These are phyloP conservation scores for Cutaneotrichosporon sp. DNA, from an alignment of 1,284 basidiomycete species.

Conservation along the genomic window DNA sequence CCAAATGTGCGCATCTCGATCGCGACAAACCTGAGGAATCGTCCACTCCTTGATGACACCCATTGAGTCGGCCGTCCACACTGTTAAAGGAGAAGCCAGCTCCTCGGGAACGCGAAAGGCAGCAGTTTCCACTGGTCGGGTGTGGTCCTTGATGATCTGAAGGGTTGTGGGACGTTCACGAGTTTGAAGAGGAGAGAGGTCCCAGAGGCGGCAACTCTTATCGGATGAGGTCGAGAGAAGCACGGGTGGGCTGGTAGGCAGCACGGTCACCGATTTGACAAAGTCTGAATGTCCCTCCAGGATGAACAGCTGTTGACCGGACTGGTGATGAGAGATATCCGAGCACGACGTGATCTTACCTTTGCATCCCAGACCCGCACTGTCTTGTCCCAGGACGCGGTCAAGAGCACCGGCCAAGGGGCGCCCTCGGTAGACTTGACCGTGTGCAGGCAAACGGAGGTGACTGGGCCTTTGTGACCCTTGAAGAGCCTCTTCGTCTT, in stretches of 20 bases:
- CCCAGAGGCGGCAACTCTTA: constrained; percentile 86
- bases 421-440: constrained; percentile 15
- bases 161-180: constrained; percentile 64
- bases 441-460: constrained; percentile 65
- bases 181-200: constrained; percentile 50
- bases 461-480: constrained; percentile 84
- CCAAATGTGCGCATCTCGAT: background rate
- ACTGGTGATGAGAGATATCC: constrained; percentile 55
- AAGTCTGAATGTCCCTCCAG: constrained; percentile 82
- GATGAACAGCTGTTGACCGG: constrained; percentile 65
- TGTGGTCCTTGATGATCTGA: constrained; percentile 38
- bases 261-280: constrained; percentile 72
- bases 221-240: constrained; percentile 88
- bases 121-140: constrained; percentile 34
- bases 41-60: constrained; percentile 65
- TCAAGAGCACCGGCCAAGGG: constrained; percentile 59
- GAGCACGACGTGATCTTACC: constrained; percentile 55
- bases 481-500: constrained; percentile 70
- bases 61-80: constrained; percentile 83
- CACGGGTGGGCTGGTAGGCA: constrained; percentile 60
- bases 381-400: constrained; percentile 89
- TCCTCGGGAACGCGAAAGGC: constrained; percentile 50
- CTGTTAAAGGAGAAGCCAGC: constrained; percentile 16
- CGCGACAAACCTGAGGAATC: constrained; percentile 25
- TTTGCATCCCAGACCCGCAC: constrained; percentile 77